Base-by-base conservation (phyloP, 805 yeast species). In the Kodamaea sagamina region DNA sequence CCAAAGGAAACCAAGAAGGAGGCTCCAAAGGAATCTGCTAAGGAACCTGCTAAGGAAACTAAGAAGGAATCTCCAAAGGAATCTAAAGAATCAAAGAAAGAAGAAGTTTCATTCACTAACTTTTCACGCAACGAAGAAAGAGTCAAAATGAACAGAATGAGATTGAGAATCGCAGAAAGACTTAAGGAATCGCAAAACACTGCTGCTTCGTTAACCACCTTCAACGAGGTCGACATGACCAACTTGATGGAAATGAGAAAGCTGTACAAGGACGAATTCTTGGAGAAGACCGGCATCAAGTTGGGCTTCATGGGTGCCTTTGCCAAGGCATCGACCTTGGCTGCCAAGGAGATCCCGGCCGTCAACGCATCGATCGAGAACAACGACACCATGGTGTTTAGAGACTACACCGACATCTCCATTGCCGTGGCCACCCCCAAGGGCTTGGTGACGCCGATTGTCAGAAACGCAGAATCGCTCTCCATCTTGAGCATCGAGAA, bases 281-380 rank as follows among this genome's bases (percentile, higher is more conserved):
- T 93, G 61, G 92, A 90, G 75, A 86, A 84, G 70, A 86, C 89
- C 54, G 97, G 96, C 61, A 78, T 86, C 71, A 93, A 93, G 77
- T 80, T 93, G 57, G 99, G 99, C 49, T 93, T 93, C 81, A 93
- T 93, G 98, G 98, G 98, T 69, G 87, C 95, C 24, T 93, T 93
- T 76, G 82, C 97, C 49, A 88, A 86, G 76, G 99, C 99, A 44
- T 78, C 85, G 49, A 79, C 93, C 43, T 77, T 90, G 62, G 99
- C 99, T 48, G 84, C 90, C 72, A 88, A 89, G 74, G 96, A 89
- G 44, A 78, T 89, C 51, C 99, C 99, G 51, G 86, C 96, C 39
- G 95, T 88, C 49, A 93, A 92, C 62, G 98, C 95, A 61, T 83
- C 95, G 55, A 93, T 93, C 61, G 97, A 89, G 67, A 79, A 81